Evolutionary conservation across 768 basidiomycete species (phyloP).

Genomic region (Holtermannia corniformis): DNA sequence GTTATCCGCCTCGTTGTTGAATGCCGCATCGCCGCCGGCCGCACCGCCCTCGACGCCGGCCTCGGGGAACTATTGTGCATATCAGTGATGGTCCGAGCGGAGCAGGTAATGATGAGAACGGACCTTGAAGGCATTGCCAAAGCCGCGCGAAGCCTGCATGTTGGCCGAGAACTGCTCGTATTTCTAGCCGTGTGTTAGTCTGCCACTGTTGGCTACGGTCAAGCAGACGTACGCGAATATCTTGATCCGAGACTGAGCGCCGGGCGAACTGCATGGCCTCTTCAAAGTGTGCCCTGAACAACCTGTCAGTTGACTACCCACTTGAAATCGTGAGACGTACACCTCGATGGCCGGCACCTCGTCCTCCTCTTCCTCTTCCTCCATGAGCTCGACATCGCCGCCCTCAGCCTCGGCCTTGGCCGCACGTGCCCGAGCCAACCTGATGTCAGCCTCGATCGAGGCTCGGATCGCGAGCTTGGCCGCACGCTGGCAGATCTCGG

Average conservation of each 20-base stretch:
- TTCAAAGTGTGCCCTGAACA: constrained; percentile 79
- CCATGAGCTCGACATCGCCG: constrained; percentile 56
- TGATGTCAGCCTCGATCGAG: constrained; percentile 86
- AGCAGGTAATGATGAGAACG: neutral
- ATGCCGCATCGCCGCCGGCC: constrained; percentile 41
- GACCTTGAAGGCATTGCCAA: constrained; percentile 82
- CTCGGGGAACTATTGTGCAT: constrained; percentile 64
- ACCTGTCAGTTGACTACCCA: constrained; percentile 2
- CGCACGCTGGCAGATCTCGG: constrained; percentile 97
- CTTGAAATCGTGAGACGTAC: constrained; percentile 41
- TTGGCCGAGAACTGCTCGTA: constrained; percentile 96
- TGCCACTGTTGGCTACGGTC: neutral
- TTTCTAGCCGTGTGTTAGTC: constrained; percentile 45
- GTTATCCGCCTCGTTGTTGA: constrained; percentile 70
- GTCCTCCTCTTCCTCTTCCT: constrained; percentile 62
- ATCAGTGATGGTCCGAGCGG: constrained; percentile 4
- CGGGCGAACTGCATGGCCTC: constrained; percentile 98
- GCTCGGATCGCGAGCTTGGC: constrained; percentile 95
- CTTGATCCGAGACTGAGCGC: constrained; percentile 90
- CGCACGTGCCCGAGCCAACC: constrained; percentile 63
- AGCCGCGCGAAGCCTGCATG: constrained; percentile 44
- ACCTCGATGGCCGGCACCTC: constrained; percentile 80
- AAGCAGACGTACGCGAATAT: constrained; percentile 55
- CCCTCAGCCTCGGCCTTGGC: constrained; percentile 67
- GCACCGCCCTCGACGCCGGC: constrained; percentile 41